Evolutionary conservation across 2,329 filamentous ascomycete species (phyloP).

Genomic region (Albophoma yamanashiensis): DNA sequence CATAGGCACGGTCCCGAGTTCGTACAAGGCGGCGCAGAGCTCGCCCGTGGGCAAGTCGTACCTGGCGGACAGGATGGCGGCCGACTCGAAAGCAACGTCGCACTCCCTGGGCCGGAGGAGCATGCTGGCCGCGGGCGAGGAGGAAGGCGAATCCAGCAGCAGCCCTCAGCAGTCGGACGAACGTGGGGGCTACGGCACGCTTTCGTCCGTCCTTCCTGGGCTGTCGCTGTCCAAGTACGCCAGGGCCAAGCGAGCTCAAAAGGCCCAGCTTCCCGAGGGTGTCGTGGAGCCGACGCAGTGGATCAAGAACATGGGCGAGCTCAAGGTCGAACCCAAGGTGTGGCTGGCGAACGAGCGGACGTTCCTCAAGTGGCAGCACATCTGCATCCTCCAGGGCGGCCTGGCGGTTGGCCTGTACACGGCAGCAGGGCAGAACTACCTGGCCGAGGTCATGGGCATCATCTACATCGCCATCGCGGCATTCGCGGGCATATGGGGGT

Average conservation of each 20-base stretch:
- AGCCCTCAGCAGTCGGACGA: constrained; percentile 22
- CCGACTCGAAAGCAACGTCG: constrained; percentile 26
- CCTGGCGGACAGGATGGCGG: constrained; percentile 42
- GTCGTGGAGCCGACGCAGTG: constrained; percentile 76
- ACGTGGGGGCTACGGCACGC: constrained; percentile 35
- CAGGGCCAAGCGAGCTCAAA: constrained; percentile 38
- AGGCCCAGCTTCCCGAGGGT: constrained; percentile 62
- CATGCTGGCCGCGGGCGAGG: constrained; percentile 18
- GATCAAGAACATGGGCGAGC: constrained; percentile 89
- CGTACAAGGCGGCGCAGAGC: constrained; percentile 49
- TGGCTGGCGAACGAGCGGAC: constrained; percentile 98
- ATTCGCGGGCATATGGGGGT: constrained; percentile 83
- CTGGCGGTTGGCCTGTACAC: constrained; percentile 81
- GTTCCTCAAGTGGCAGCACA: constrained; percentile 98
- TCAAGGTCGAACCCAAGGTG: constrained; percentile 93
- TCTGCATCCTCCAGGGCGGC: constrained; percentile 75
- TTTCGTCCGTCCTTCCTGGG: constrained; percentile 67
- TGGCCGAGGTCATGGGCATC: constrained; percentile 70
- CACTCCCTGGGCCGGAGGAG: constrained; percentile 14
- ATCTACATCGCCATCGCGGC: constrained; percentile 73
- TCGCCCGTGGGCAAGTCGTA: constrained; percentile 61
- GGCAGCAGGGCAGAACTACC: constrained; percentile 67
- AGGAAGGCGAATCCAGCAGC: constrained; percentile 22
- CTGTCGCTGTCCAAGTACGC: constrained; percentile 77
- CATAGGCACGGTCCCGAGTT: constrained; percentile 47